Evolutionary conservation across 1,139 yeast genomes (phyloP).

Genomic region (Kluyveromyces sp.): DNA sequence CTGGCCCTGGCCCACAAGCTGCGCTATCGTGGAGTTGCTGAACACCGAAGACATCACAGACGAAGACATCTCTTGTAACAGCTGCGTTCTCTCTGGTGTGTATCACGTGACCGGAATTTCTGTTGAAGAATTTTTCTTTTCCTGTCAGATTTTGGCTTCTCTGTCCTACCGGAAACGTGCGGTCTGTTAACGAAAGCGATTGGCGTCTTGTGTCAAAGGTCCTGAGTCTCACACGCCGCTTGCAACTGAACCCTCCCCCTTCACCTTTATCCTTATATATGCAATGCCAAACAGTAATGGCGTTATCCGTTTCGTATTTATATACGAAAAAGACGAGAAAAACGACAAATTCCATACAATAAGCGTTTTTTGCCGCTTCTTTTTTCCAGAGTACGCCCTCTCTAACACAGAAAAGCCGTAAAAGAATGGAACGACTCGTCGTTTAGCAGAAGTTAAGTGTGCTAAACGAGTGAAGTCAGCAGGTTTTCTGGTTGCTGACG

Average conservation of each 20-base stretch:
- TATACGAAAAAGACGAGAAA: not conserved
- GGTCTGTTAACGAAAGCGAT: too few species aligned
- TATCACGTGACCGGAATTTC: not conserved
- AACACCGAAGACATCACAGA: slow-evolving; percentile 28
- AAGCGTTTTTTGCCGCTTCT: too few species aligned
- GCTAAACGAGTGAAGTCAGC: not conserved
- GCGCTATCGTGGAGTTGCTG: slow-evolving; percentile 27
- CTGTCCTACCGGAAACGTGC: too few species aligned
- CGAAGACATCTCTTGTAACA: not conserved
- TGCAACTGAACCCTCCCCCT: too few species aligned
- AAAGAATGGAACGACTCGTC: too few species aligned
- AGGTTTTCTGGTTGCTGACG: not conserved
- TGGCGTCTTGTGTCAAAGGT: too few species aligned
- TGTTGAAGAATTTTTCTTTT: not conserved
- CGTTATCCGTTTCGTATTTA: not conserved
- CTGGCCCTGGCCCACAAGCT: slow-evolving; percentile 25
- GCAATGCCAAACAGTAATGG: not conserved
- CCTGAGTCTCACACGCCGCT: too few species aligned
- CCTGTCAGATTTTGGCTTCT: too few species aligned
- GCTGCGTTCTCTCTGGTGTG: not conserved
- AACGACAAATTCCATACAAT: too few species aligned
- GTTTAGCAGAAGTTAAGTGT: not conserved
- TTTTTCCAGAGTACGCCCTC: not conserved
- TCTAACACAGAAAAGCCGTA: not conserved
- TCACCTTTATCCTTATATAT: not conserved